Evolutionary conservation across 768 basidiomycete species (phyloP), one percentile per base, ranked within the genome.

Genomic region (Lactarius akahatsu): DNA sequence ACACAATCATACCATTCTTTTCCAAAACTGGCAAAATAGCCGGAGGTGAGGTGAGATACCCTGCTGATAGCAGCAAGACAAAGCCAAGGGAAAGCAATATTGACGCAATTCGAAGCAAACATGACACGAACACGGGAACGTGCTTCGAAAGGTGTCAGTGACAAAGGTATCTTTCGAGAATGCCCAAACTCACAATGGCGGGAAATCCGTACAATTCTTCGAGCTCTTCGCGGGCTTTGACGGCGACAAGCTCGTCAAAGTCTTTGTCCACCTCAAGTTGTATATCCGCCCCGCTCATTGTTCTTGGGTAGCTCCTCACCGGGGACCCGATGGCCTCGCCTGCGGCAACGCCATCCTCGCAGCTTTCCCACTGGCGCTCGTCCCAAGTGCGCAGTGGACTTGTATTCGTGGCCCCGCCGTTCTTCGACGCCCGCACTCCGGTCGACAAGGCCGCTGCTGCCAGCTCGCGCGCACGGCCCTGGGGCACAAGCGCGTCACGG

Each of bases 171-270:
- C 13, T 13, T 52, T 52, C 4, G 13, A 23, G 11, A 55, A 54
- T 57, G 15, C 50, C 54, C 15, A 32, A 13, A 86, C 88, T 69
- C 75, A 92, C 90, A 56, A 94, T 86, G 45, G 89, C 80, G 3
- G 92, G 89, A n/a, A 90, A 75, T 1, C 92, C 92, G 71, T 91
- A 93, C 6, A 92, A 81, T 58, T 86, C 85, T 73, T 93, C 92
- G 45, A 94, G 76, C 65, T 94, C 92, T 72, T 90, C 87, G 50
- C 91, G 79, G 23, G 80, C 81, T 71, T 87, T 88, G 61, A 91
- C 74, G 2, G 80, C 78, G 47, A 91, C 74, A 28, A 94, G 76
- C 73, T 84, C 79, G 32, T 91, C 86, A 40, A 93, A 77, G 73
- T 92, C 89, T 50, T 80, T 78, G 65, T 91, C 87, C 38, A 90